Evolutionary conservation across 345 rosid species (phyloP).

Genomic region (Sisymbrium altissimum): DNA sequence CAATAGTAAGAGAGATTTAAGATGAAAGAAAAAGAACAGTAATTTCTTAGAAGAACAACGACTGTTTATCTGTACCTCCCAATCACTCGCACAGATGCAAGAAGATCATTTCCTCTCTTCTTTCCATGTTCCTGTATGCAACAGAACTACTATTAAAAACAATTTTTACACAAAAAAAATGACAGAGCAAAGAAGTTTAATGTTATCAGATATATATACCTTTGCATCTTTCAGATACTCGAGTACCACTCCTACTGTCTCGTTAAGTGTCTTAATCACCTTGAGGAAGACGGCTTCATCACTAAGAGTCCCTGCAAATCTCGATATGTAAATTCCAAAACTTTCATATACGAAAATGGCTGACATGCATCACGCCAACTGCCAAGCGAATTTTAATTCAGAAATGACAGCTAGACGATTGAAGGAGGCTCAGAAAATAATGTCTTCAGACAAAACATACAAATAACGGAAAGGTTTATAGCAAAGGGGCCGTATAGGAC

Average conservation of each 20-base stretch:
- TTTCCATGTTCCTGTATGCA: slow-evolving; percentile 69
- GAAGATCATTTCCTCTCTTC: slow-evolving; percentile 81
- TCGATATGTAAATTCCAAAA: neutral
- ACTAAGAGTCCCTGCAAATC: slow-evolving; percentile 42
- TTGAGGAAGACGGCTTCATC: slow-evolving; percentile 48
- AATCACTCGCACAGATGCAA: slow-evolving; percentile 80
- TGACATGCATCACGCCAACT: neutral
- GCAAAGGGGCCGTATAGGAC: neutral
- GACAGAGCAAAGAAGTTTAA: slow-evolving; percentile 11
- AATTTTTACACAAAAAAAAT: neutral
- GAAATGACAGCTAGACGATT: neutral
- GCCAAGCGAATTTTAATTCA: neutral
- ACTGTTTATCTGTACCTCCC: slow-evolving; percentile 56
- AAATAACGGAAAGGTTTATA: neutral
- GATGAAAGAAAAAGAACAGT: neutral
- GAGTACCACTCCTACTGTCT: slow-evolving; percentile 61
- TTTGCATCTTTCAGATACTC: slow-evolving; percentile 84
- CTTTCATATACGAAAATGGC: neutral
- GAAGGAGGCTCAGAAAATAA: neutral
- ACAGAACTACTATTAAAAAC: neutral
- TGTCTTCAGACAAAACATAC: no score
- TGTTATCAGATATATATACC: slow-evolving; percentile 39
- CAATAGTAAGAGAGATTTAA: neutral
- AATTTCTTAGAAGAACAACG: neutral
- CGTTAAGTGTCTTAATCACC: slow-evolving; percentile 65